Conservation (phyloP, 371 early-diverging fungal genomes). For the Mucor plumbeus region DNA sequence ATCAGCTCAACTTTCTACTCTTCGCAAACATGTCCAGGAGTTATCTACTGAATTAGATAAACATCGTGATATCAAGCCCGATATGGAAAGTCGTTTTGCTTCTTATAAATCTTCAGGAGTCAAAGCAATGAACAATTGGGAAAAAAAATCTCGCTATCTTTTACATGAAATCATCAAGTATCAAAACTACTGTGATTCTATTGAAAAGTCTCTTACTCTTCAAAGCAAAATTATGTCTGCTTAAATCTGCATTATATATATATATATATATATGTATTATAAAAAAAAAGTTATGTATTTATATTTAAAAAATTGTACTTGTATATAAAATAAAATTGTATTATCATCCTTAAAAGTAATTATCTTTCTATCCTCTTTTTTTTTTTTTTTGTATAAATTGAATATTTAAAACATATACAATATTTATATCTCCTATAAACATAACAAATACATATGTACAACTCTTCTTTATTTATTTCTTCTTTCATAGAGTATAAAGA, state of each 20-base stretch:
- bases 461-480: too few relatives aligned
- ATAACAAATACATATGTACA: too few relatives aligned
- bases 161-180: constrained; percentile 89
- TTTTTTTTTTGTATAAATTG: too few relatives aligned
- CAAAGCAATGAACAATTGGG: constrained; percentile 86
- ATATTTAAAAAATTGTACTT: not conserved
- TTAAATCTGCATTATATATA: not conserved
- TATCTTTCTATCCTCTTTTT: too few relatives aligned
- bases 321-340: constrained; percentile 6
- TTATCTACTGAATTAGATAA: constrained; percentile 43
- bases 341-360: too few relatives aligned
- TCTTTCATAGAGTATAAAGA: too few relatives aligned
- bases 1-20: constrained; percentile 35
- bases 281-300: not conserved
- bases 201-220: constrained; percentile 67
- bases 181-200: constrained; percentile 80
- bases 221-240: constrained; percentile 28
- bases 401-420: too few relatives aligned
- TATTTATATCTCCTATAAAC: too few relatives aligned
- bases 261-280: not conserved
- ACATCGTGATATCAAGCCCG: constrained; percentile 51
- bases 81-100: constrained; percentile 50
- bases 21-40: constrained; percentile 38
- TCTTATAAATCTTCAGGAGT: constrained; percentile 34
- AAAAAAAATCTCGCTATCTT: constrained; percentile 82